Conservation (phyloP, 192 early-diverging fungal species). For the Chytriomyces sp. region DNA sequence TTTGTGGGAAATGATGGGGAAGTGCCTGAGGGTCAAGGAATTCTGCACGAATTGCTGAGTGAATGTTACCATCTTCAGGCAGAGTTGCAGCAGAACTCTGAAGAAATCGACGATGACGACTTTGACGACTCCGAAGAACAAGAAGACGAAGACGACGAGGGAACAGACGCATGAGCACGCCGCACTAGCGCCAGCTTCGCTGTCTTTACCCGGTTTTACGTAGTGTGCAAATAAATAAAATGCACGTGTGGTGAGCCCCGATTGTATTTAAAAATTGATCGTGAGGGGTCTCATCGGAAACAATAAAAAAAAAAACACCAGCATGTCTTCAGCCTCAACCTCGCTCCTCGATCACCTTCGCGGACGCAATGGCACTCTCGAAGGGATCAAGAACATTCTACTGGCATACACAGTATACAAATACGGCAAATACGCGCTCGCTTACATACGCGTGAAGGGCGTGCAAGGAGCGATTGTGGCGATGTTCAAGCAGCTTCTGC, state of each 20-base stretch:
- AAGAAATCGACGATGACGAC: slow-evolving; percentile 24
- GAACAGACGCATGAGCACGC: no score
- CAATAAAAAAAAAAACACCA: not conserved
- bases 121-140: slow-evolving; percentile 14
- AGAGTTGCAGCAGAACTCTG: slow-evolving; percentile 9
- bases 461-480: slow-evolving; percentile 55
- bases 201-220: no score
- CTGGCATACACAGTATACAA: slow-evolving; percentile 14
- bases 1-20: slow-evolving; percentile 82
- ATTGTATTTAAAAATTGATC: no score
- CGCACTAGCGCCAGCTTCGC: no score
- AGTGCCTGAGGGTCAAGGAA: slow-evolving; percentile 85
- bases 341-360: not conserved
- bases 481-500: slow-evolving; percentile 46
- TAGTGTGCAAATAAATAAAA: no score
- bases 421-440: not conserved
- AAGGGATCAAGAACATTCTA: slow-evolving; percentile 12
- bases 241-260: no score
- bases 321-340: not conserved
- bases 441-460: slow-evolving; percentile 55
- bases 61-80: slow-evolving; percentile 77
- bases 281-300: not conserved
- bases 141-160: slow-evolving; percentile 20
- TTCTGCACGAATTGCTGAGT: slow-evolving; percentile 80
- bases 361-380: not conserved